Conservation (phyloP, 306 rosid genomes). For the Hippophae rhamnoides region DNA sequence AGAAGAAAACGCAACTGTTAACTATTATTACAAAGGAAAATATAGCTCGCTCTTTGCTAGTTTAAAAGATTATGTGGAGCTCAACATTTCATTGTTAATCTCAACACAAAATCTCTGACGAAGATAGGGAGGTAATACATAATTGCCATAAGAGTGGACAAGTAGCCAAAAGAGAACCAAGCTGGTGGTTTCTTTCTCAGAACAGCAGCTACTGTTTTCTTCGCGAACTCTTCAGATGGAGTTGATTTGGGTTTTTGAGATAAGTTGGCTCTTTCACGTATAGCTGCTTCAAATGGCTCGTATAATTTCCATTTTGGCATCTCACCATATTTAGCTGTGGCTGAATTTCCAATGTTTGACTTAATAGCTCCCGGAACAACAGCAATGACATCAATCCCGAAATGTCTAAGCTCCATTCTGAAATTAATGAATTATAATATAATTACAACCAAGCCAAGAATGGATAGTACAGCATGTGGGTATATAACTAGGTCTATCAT, state of each 20-base stretch:
- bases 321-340: constrained; percentile 35
- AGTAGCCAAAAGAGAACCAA: constrained; percentile 65
- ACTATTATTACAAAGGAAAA: no score
- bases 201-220: constrained; percentile 45
- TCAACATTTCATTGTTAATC: constrained; percentile 32
- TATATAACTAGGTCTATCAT: not conserved
- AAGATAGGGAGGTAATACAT: constrained; percentile 61
- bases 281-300: constrained; percentile 60
- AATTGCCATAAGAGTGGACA: constrained; percentile 44
- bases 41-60: no score
- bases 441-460: not conserved
- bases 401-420: constrained; percentile 61
- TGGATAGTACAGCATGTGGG: not conserved
- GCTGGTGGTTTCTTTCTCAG: constrained; percentile 66
- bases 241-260: constrained; percentile 53
- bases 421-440: not conserved
- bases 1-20: no score
- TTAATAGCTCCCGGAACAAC: constrained; percentile 75
- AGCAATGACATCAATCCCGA: constrained; percentile 71
- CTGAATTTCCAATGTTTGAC: constrained; percentile 65
- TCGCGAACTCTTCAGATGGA: constrained; percentile 72
- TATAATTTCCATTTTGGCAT: constrained; percentile 65
- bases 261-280: constrained; percentile 39
- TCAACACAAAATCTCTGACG: constrained; percentile 45
- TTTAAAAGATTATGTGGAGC: not conserved